Evolutionary conservation across 768 basidiomycete species (phyloP).

Genomic region (Serendipita sp.): DNA sequence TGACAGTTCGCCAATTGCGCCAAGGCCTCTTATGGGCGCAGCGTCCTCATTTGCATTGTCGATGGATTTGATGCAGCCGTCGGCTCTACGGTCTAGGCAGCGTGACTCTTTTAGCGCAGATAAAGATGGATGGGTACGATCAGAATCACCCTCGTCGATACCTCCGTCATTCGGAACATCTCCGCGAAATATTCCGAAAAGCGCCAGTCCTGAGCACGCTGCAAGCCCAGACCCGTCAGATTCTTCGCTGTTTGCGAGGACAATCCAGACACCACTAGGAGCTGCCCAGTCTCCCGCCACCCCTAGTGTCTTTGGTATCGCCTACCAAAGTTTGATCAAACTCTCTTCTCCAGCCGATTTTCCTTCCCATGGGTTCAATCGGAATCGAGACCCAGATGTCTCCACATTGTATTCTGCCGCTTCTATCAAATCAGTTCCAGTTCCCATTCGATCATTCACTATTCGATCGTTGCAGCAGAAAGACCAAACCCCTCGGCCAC

Average conservation of each 20-base stretch:
- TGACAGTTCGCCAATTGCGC: neutral
- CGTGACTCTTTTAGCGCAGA: neutral
- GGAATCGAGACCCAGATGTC: conserved; percentile 50
- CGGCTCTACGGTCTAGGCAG: neutral
- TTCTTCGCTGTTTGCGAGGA: neutral
- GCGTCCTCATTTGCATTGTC: neutral
- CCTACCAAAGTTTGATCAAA: conserved; percentile 21
- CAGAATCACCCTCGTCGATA: neutral
- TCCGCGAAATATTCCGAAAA: neutral
- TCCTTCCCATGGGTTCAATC: conserved; percentile 15
- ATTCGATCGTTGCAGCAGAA: conserved; percentile 15
- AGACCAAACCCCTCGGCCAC: conserved; percentile 18
- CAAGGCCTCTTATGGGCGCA: neutral
- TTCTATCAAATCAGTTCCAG: conserved; percentile 55
- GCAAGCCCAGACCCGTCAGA: neutral
- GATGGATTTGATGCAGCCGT: neutral
- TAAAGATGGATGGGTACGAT: neutral
- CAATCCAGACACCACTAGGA: neutral
- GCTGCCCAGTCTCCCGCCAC: neutral
- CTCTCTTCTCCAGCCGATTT: conserved; percentile 20
- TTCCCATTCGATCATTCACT: conserved; percentile 22
- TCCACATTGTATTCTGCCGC: conserved; percentile 80
- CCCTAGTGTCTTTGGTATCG: conserved; percentile 12
- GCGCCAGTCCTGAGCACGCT: neutral
- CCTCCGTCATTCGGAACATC: neutral